Evolutionary conservation across 345 rosid genomes (phyloP).

Genomic region (Gossypium ekmanianum): DNA sequence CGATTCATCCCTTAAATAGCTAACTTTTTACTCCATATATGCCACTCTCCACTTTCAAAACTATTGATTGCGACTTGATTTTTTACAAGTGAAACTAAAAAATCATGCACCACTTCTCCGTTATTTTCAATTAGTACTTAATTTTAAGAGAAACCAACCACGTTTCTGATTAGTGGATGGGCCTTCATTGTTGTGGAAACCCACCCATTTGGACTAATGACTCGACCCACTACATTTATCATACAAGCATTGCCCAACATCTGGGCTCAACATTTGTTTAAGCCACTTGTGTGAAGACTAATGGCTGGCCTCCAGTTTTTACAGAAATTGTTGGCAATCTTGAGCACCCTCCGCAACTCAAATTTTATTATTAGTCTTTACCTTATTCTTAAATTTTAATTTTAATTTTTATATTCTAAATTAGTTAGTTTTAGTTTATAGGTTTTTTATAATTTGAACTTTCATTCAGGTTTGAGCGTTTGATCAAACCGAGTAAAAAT

Average conservation of each 20-base stretch:
- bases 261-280: neutral
- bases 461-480: too few relatives aligned
- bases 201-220: neutral
- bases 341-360: neutral
- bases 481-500: too few relatives aligned
- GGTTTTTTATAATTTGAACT: too few relatives aligned
- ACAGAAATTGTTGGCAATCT: neutral
- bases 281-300: neutral
- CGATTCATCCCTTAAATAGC: neutral
- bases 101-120: too few relatives aligned
- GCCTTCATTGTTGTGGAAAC: neutral
- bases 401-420: too few relatives aligned
- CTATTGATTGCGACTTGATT: neutral
- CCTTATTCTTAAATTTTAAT: neutral
- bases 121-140: too few relatives aligned
- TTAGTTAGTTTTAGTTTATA: too few relatives aligned
- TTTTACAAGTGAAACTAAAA: neutral
- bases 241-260: neutral
- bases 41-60: neutral
- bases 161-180: too few relatives aligned
- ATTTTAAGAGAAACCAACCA: too few relatives aligned
- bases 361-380: neutral
- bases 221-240: neutral
- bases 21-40: neutral
- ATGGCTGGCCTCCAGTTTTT: neutral